Evolutionary conservation across 208 protist species (phyloP).

Genomic region (Entamoeba nuttalli): DNA sequence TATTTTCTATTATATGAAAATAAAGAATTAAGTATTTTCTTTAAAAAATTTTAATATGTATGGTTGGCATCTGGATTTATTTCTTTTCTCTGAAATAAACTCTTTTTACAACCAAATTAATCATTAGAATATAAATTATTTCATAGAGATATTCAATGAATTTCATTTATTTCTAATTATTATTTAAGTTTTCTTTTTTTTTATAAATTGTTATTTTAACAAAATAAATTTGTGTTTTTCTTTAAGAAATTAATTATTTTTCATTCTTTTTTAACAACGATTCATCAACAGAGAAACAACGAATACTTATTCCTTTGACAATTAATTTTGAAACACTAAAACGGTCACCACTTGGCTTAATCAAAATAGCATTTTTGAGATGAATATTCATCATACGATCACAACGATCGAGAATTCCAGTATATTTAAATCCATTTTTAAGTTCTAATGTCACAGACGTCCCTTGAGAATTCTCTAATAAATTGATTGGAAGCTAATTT

Average conservation of each 20-base stretch:
- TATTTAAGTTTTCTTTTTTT: too few relatives aligned
- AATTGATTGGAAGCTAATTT: neutral
- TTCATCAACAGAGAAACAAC: neutral
- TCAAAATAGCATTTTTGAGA: neutral
- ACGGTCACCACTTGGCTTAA: neutral
- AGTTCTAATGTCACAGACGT: neutral
- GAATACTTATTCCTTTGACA: neutral
- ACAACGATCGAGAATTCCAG: neutral
- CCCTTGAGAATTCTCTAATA: neutral
- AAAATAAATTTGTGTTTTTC: too few relatives aligned
- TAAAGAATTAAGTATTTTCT: too few relatives aligned
- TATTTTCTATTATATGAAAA: too few relatives aligned
- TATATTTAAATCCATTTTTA: neutral
- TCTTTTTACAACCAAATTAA: too few relatives aligned
- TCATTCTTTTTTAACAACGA: neutral
- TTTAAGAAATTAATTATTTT: neutral
- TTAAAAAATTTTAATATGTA: too few relatives aligned
- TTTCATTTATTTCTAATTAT: too few relatives aligned
- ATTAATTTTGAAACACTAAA: neutral
- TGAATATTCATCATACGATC: neutral
- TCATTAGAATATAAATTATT: too few relatives aligned
- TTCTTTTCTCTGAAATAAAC: too few relatives aligned
- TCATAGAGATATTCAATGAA: too few relatives aligned
- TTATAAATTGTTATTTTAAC: too few relatives aligned
- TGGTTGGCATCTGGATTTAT: too few relatives aligned